These are phyloP conservation scores for Fistulinella cinereoalba DNA, from an alignment of 1,284 basidiomycete genomes.

Conservation along the genomic window DNA sequence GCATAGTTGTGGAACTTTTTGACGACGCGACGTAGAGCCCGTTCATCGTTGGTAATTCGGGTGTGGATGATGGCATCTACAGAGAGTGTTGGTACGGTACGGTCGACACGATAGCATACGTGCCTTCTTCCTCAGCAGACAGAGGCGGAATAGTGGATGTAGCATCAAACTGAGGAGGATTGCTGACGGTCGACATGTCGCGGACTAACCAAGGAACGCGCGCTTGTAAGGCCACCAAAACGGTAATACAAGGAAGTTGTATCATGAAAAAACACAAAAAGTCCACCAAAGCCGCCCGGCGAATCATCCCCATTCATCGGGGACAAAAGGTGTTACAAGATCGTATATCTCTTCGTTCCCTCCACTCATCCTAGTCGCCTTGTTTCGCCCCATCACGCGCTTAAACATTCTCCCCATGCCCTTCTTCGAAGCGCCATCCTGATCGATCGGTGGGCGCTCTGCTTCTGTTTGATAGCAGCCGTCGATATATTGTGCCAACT, in stretches of 20 bases:
- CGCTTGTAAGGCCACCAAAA: too few relatives aligned
- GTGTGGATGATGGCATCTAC: constrained; percentile 74
- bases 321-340: constrained; percentile 74
- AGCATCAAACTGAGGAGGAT: constrained; percentile 10
- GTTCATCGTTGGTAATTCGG: constrained; percentile 73
- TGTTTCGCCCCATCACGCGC: constrained; percentile 57
- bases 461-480: constrained; percentile 55
- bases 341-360: constrained; percentile 75
- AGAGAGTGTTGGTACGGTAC: constrained; percentile 4
- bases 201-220: too few relatives aligned
- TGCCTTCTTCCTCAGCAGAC: constrained; percentile 66
- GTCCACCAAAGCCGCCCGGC: not conserved
- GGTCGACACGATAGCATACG: constrained; percentile 26
- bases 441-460: constrained; percentile 28
- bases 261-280: not conserved
- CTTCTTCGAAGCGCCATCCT: constrained; percentile 38
- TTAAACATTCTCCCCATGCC: constrained; percentile 52
- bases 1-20: constrained; percentile 76
- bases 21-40: constrained; percentile 68
- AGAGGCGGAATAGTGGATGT: constrained; percentile 42
- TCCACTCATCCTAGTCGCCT: constrained; percentile 42
- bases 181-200: constrained; percentile 20
- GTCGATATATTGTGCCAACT: constrained; percentile 52
- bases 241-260: too few relatives aligned
- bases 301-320: constrained; percentile 55